Conservation (phyloP, 257 asterid species). For the Lantana camara region DNA sequence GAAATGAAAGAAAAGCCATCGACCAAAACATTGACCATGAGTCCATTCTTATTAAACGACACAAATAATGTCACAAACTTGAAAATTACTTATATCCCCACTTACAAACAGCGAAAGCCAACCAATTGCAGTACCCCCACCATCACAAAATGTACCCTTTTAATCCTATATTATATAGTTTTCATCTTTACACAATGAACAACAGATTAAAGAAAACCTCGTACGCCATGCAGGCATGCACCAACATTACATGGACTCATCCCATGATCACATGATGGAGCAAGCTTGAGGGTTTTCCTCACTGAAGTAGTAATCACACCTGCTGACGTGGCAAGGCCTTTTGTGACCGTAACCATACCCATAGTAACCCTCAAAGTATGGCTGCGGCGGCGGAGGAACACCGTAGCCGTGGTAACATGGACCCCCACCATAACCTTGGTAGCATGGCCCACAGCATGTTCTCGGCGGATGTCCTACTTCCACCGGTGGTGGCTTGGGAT, state of each 20-base stretch:
- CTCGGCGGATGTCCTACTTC: slow-evolving; percentile 36
- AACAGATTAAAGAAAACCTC: too few relatives aligned
- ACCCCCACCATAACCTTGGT: slow-evolving; percentile 49
- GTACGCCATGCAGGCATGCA: too few relatives aligned
- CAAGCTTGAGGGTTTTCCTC: slow-evolving; percentile 60
- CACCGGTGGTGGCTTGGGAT: slow-evolving; percentile 15
- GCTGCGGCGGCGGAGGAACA: slow-evolving; percentile 50
- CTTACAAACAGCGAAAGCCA: too few relatives aligned
- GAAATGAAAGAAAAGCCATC: too few relatives aligned
- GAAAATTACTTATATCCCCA: too few relatives aligned
- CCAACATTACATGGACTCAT: not conserved
- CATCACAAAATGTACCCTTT: too few relatives aligned
- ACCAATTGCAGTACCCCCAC: too few relatives aligned
- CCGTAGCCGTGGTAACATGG: slow-evolving; percentile 54
- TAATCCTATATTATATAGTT: too few relatives aligned
- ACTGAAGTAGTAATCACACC: slow-evolving; percentile 47
- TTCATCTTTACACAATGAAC: not conserved
- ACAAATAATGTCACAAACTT: too few relatives aligned
- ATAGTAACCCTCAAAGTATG: slow-evolving; percentile 35
- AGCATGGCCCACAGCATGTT: slow-evolving; percentile 46
- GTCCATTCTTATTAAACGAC: too few relatives aligned
- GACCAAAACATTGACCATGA: too few relatives aligned
- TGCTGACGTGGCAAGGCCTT: slow-evolving; percentile 36
- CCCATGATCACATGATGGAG: slow-evolving; percentile 47
- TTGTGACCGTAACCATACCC: slow-evolving; percentile 31